These are phyloP conservation scores for Jatropha podagrica DNA, from an alignment of 441 rosid genomes.

Conservation along the genomic window DNA sequence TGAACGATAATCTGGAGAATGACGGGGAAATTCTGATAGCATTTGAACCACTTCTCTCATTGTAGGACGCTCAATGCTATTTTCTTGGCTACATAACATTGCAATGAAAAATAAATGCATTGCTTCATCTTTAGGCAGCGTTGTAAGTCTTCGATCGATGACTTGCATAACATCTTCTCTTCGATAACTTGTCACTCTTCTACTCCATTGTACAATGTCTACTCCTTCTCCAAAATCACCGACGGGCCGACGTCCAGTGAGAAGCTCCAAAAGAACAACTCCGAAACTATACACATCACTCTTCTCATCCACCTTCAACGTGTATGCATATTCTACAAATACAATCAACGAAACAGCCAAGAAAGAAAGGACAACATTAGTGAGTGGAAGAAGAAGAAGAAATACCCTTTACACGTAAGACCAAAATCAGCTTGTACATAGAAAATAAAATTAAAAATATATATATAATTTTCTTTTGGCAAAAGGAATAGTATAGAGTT, in stretches of 20 bases:
- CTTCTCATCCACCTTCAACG: slow-evolving; percentile 93
- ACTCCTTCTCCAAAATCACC: slow-evolving; percentile 97
- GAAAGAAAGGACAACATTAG: slow-evolving; percentile 1
- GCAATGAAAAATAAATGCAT: slow-evolving; percentile 89
- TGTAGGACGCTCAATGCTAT: slow-evolving; percentile 86
- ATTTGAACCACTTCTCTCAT: slow-evolving; percentile 95
- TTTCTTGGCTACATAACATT: slow-evolving; percentile 84
- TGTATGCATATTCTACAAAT: slow-evolving; percentile 80
- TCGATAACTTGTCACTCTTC: slow-evolving; percentile 61
- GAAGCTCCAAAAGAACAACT: slow-evolving; percentile 81
- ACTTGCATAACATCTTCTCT: slow-evolving; percentile 69
- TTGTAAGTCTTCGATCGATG: slow-evolving; percentile 64
- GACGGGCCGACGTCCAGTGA: slow-evolving; percentile 80
- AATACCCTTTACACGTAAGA: slow-evolving; percentile 35
- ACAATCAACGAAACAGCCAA: slow-evolving; percentile 4
- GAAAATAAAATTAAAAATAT: background rate
- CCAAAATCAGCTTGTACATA: background rate
- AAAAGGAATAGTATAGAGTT: background rate
- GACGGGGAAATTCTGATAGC: slow-evolving; percentile 60
- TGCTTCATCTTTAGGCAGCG: slow-evolving; percentile 75
- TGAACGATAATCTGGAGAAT: slow-evolving; percentile 33
- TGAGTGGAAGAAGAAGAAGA: slow-evolving; percentile 15
- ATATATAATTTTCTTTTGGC: too few relatives aligned
- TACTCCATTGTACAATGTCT: slow-evolving; percentile 94
- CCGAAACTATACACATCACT: slow-evolving; percentile 97